phyloP scores from a whole-genome alignment of 345 rosid species.

The Corchorus olitorius region DNA sequence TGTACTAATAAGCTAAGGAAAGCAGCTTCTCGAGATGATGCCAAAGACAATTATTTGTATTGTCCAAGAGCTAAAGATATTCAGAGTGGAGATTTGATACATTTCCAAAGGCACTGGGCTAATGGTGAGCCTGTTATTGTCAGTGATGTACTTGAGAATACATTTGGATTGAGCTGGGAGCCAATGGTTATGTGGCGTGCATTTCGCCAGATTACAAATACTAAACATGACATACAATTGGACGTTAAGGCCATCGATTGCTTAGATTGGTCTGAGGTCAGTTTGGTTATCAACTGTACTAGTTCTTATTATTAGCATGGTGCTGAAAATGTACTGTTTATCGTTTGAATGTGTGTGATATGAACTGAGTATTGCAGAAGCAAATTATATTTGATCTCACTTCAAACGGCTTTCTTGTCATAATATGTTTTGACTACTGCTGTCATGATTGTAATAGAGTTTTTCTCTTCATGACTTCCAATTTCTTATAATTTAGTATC shows the following conservation, averaged over 20 bases:
- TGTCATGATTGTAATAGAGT: no score
- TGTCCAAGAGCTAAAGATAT: slow-evolving; percentile 50
- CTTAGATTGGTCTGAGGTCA: slow-evolving; percentile 59
- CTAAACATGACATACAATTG: slow-evolving; percentile 37
- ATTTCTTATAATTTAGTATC: neutral
- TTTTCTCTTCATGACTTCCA: neutral
- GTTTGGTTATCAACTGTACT: slow-evolving; percentile 4
- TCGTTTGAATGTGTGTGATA: no score
- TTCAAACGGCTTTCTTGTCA: no score
- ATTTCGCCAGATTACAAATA: slow-evolving; percentile 45
- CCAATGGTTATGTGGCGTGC: slow-evolving; percentile 88
- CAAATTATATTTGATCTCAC: no score
- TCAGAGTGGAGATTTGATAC: slow-evolving; percentile 43
- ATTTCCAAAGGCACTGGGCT: slow-evolving; percentile 78
- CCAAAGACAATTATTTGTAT: slow-evolving; percentile 64
- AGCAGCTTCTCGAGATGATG: slow-evolving; percentile 59
- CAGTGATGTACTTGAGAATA: slow-evolving; percentile 54
- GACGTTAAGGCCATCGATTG: slow-evolving; percentile 62
- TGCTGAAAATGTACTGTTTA: neutral
- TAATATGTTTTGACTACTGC: no score
- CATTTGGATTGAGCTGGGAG: slow-evolving; percentile 80
- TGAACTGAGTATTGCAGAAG: no score
- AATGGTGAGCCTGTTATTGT: slow-evolving; percentile 78
- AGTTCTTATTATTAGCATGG: neutral
- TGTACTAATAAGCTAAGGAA: slow-evolving; percentile 34